Evolutionary conservation across 129 eudicot species (phyloP), one percentile per base, ranked within the genome.

Genomic region (Logfia minima): DNA sequence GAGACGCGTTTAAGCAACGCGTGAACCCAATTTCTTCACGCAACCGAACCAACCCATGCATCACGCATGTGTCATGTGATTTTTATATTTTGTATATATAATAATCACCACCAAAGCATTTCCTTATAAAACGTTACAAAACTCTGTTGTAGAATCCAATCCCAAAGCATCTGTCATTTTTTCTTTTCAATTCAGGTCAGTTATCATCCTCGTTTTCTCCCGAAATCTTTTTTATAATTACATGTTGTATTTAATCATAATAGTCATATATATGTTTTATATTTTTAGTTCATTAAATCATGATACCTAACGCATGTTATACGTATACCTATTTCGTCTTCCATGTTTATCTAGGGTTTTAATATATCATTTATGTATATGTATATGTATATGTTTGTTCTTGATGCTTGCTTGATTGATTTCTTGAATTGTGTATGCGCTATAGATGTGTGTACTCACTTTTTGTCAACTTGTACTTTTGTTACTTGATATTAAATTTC

Each of bases 1-100:
- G 1, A 32, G 52, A 77, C 81, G 70, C 75, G 81, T 56, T 59
- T 37, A 77, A 58, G 68, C 60, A 77, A 77, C 70, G 81, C 76
- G 81, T 77, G 81, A 34, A 37, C 37, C 18, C 43, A 39, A 13
- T 7, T 10, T 16, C 13, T 55, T 76, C 26, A 67, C 75, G 75
- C 43, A 34, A 67, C 23, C 59, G 55, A 48, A 14, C 55, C 55
- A 48, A 48, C 55, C 55, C 55, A 48, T 4, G n/a, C 55, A 24
- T 24, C 29, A 26, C 2, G 29, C 2, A 5, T 3, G 55, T 48
- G 48, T 41, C 48, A 41, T 10, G 48, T 48, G 55, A 48, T 48
- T 3, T 3, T 3, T 13, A 13, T 14, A 9, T 48, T 48, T 48
- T 48, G 0, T 14, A 14, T 48, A 48, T 48, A 48, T 13, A 34